phyloP scores from a whole-genome alignment of 352 stramenopile genomes.

The Saprolegnia parasitica region DNA sequence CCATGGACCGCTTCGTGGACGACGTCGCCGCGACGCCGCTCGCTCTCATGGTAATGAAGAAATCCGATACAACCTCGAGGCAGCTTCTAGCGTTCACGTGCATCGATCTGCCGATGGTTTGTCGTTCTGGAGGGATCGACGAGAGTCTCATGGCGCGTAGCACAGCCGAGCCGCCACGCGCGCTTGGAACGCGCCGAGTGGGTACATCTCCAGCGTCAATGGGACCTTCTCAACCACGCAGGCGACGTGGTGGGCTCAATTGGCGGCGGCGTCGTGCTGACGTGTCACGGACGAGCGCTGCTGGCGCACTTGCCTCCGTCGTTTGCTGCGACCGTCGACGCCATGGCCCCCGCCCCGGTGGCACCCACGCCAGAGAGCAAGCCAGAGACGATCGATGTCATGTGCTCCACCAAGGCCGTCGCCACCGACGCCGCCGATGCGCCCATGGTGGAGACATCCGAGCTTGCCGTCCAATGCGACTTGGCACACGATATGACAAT shows the following conservation, averaged over 20 bases:
- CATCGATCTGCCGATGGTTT: conserved; percentile 18
- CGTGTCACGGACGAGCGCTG: not conserved
- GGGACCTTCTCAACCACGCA: conserved; percentile 20
- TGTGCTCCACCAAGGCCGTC: not conserved
- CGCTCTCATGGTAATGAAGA: conserved; percentile 21
- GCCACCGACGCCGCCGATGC: not conserved
- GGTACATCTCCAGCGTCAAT: conserved; percentile 18
- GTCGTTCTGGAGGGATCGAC: not conserved
- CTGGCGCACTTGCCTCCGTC: conserved; percentile 10
- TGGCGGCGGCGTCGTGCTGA: conserved; percentile 18
- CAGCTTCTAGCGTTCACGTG: conserved; percentile 26
- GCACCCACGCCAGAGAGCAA: too few relatives aligned
- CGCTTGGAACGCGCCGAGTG: conserved; percentile 11
- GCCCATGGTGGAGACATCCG: not conserved
- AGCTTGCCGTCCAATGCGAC: not conserved
- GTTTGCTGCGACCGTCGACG: conserved; percentile 1
- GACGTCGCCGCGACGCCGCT: conserved; percentile 9
- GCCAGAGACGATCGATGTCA: not conserved
- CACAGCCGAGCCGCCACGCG: not conserved
- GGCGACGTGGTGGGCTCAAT: conserved; percentile 15
- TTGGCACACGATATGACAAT: not conserved
- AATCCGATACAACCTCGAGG: not conserved
- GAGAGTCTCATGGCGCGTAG: not conserved
- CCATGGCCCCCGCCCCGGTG: not conserved
- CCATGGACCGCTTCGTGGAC: not conserved